These are phyloP conservation scores for Cinnamomum micranthum DNA, from an alignment of 164 flowering plant species.

Conservation along the genomic window DNA sequence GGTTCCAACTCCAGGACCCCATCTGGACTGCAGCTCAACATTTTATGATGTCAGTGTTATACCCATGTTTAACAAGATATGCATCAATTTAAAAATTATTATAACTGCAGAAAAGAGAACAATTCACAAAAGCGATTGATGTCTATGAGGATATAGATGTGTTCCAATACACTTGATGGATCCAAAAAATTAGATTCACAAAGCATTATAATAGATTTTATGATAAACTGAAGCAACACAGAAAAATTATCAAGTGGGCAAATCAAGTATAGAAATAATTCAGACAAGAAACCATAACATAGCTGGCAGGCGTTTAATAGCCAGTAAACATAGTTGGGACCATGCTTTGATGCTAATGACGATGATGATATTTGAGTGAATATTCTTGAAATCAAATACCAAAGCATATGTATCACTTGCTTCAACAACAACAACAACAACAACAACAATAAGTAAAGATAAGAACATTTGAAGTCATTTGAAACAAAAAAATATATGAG, in stretches of 20 bases:
- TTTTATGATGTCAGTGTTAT: neutral
- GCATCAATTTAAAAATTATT: neutral
- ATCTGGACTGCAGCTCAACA: conserved; percentile 50
- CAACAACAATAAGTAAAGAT: neutral
- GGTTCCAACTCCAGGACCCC: conserved; percentile 76
- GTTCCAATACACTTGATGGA: no score
- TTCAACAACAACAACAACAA: no score
- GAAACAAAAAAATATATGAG: neutral
- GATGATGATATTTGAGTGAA: no score
- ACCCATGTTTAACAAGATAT: neutral
- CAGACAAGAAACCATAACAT: no score
- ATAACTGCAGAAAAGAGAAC: neutral
- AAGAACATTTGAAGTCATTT: neutral
- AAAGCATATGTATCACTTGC: neutral
- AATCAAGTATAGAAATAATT: no score
- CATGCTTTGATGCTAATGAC: no score
- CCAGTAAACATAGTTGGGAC: no score
- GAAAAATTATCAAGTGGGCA: no score
- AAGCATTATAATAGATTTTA: no score
- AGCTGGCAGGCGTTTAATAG: no score
- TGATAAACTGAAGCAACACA: no score
- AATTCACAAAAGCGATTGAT: neutral
- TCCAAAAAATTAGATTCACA: no score
- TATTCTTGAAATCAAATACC: neutral
- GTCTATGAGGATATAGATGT: neutral